phyloP scores from a whole-genome alignment of 768 basidiomycete species.

The Russula lepida region DNA sequence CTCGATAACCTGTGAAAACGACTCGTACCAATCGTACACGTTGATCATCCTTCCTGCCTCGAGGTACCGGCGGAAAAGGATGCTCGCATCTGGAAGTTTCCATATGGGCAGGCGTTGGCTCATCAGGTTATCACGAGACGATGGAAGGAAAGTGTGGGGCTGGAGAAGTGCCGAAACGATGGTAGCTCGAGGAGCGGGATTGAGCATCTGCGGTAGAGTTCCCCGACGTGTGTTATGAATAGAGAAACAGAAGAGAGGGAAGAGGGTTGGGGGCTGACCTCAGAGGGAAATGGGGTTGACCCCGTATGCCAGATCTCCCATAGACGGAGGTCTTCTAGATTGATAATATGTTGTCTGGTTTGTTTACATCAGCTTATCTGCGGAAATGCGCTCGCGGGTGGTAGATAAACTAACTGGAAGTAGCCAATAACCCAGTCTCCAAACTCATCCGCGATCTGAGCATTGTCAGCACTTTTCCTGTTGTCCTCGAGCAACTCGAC shows the following conservation, averaged over 20 bases:
- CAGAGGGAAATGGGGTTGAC: conserved; percentile 51
- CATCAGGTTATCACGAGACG: background rate
- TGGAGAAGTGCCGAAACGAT: conserved; percentile 52
- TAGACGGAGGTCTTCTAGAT: conserved; percentile 43
- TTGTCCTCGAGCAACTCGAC: background rate
- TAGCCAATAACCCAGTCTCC: conserved; percentile 40
- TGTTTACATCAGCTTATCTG: background rate
- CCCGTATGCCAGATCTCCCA: conserved; percentile 76
- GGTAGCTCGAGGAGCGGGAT: conserved; percentile 59
- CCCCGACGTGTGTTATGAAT: background rate
- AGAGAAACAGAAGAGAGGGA: too few relatives aligned
- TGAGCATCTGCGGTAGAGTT: conserved; percentile 42
- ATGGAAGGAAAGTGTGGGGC: conserved; percentile 41
- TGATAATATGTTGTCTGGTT: conserved; percentile 35
- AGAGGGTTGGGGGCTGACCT: conserved; percentile 35
- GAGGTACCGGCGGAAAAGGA: conserved; percentile 67
- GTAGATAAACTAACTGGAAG: conserved; percentile 10
- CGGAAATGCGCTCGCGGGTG: background rate
- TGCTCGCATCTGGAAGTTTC: conserved; percentile 64
- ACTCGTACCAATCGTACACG: conserved; percentile 82
- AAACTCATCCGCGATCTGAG: conserved; percentile 25
- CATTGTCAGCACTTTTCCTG: background rate
- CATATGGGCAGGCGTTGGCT: conserved; percentile 28
- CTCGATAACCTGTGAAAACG: conserved; percentile 62
- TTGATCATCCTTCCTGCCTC: conserved; percentile 80